A percentile compares a stretch with the other conserved stretches of the same genome.
These are phyloP conservation scores for Aspergillus neotritici DNA, from an alignment of 2,329 filamentous ascomycete genomes.

Conservation along the genomic window DNA sequence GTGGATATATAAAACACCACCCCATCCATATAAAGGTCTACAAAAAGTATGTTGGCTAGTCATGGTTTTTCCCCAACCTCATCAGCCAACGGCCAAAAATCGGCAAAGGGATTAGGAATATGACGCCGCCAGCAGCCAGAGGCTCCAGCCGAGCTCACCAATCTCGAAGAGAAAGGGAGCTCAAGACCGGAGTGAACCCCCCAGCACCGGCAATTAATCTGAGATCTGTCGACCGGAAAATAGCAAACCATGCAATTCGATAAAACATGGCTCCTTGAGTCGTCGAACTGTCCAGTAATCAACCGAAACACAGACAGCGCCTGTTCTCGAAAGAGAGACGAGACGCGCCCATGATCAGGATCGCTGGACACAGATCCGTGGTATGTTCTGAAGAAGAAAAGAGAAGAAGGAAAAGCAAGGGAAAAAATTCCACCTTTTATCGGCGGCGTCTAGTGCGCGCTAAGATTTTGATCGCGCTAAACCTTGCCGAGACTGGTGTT, in stretches of 20 bases:
- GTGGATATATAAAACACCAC: constrained; percentile 6
- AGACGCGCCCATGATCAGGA: constrained; percentile 57
- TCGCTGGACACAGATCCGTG: constrained; percentile 79
- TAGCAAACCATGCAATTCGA: constrained; percentile 60
- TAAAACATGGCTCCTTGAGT: constrained; percentile 66
- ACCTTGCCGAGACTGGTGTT: constrained; percentile 13
- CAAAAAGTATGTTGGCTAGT: constrained; percentile 58
- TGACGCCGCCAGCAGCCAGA: constrained; percentile 58
- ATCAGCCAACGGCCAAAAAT: constrained; percentile 72
- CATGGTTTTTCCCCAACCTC: constrained; percentile 91
- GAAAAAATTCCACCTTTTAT: constrained; percentile 33
- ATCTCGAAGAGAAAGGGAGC: constrained; percentile 51
- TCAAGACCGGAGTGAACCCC: constrained; percentile 51
- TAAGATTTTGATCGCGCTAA: constrained; percentile 17
- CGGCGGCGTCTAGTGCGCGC: constrained; percentile 24
- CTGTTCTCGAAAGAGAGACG: constrained; percentile 24
- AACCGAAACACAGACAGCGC: constrained; percentile 60
- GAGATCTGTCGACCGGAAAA: constrained; percentile 94
- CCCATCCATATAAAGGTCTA: neutral
- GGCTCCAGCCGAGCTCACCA: constrained; percentile 62
- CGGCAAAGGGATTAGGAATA: constrained; percentile 86
- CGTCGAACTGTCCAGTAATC: constrained; percentile 84
- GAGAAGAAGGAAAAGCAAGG: constrained; percentile 36
- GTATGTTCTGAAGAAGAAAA: constrained; percentile 37
- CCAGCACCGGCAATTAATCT: constrained; percentile 62